These are phyloP conservation scores for Magnusiomyces suaveolens DNA, from an alignment of 1,139 yeast genomes.

Conservation along the genomic window DNA sequence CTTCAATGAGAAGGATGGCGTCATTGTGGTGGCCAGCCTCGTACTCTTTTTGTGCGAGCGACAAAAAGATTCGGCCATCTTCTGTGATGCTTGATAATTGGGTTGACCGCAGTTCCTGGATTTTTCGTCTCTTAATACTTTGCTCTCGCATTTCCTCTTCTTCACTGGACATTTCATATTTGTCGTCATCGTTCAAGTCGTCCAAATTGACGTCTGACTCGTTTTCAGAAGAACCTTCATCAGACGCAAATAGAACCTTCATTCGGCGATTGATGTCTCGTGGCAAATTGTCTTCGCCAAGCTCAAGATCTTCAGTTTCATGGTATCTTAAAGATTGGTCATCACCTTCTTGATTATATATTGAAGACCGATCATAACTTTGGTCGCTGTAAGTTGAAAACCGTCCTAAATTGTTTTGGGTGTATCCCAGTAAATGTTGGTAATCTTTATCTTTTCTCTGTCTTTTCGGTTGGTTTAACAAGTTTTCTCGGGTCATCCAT, in stretches of 20 bases:
- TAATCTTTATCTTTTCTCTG: too few species aligned
- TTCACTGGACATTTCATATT: background rate
- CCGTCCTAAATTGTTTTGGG: too few species aligned
- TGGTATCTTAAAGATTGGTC: background rate
- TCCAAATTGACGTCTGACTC: background rate
- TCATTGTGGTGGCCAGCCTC: slow-evolving; percentile 53
- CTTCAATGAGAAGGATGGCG: slow-evolving; percentile 59
- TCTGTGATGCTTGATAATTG: slow-evolving; percentile 3
- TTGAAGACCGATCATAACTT: background rate
- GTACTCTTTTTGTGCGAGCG: slow-evolving; percentile 67
- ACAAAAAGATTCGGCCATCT: slow-evolving; percentile 9
- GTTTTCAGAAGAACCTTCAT: background rate
- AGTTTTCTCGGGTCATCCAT: background rate
- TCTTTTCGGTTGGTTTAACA: background rate
- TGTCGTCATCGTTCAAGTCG: slow-evolving; percentile 2
- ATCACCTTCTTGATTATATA: background rate
- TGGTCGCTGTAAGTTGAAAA: background rate
- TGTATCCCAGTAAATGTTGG: too few species aligned
- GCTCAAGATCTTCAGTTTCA: slow-evolving; percentile 14
- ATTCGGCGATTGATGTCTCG: slow-evolving; percentile 26
- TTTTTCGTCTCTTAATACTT: slow-evolving; percentile 5
- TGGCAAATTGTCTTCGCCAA: slow-evolving; percentile 25
- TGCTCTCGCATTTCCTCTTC: background rate
- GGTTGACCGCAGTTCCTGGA: background rate
- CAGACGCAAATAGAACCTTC: background rate